These are phyloP conservation scores for Talaromyces verruculosus DNA, from an alignment of 2,329 filamentous ascomycete species.

Conservation along the genomic window DNA sequence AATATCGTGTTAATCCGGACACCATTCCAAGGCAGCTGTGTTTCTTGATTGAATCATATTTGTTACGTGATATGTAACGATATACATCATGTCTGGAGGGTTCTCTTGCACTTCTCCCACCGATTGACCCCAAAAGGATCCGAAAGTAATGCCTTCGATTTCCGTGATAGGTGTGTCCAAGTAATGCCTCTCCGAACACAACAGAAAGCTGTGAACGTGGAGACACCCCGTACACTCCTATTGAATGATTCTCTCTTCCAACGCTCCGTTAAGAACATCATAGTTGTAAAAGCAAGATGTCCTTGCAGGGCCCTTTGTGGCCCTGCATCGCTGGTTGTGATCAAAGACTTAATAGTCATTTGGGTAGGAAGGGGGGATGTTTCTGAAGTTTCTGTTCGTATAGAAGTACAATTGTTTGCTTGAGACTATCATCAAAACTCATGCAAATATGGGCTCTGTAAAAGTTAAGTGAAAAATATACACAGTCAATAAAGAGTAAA, in stretches of 20 bases:
- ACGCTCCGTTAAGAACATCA: slow-evolving; percentile 78
- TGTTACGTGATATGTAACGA: neutral
- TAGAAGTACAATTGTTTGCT: slow-evolving; percentile 8
- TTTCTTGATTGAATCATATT: neutral
- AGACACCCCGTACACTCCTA: slow-evolving; percentile 19
- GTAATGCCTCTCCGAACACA: slow-evolving; percentile 22
- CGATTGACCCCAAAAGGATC: slow-evolving; percentile 26
- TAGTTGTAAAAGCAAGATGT: slow-evolving; percentile 61
- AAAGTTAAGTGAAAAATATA: slow-evolving; percentile 1
- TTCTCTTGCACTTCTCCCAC: slow-evolving; percentile 43
- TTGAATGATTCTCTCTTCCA: slow-evolving; percentile 60
- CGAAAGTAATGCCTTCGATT: slow-evolving; percentile 42
- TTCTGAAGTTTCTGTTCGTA: neutral
- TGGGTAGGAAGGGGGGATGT: neutral
- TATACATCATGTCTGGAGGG: slow-evolving; percentile 36
- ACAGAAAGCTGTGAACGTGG: slow-evolving; percentile 24
- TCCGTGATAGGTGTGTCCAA: slow-evolving; percentile 26
- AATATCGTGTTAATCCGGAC: neutral
- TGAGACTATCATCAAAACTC: slow-evolving; percentile 5
- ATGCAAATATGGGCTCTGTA: slow-evolving; percentile 6
- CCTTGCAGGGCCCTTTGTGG: slow-evolving; percentile 68
- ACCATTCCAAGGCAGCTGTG: neutral
- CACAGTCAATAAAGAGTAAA: neutral
- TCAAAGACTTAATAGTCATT: neutral
- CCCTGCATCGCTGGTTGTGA: slow-evolving; percentile 66